A percentile compares a stretch with the other conserved stretches of the same genome.
phyloP scores from a whole-genome alignment of 139 green algal species.

The Haematococcus sp. region DNA sequence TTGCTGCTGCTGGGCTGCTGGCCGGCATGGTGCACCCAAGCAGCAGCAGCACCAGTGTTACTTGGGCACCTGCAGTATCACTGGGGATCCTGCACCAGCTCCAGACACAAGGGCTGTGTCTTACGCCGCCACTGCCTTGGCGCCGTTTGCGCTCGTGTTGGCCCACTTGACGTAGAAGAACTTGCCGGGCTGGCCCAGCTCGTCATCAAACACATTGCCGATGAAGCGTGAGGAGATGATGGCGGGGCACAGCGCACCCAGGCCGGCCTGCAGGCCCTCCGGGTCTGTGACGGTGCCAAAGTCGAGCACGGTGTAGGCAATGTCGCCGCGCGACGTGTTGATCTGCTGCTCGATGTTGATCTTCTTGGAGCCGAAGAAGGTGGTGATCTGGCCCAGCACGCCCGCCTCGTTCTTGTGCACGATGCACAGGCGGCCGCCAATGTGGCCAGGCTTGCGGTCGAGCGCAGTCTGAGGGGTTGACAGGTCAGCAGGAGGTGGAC shows the following conservation, averaged over 20 bases:
- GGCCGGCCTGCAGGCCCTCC: slow-evolving; percentile 28
- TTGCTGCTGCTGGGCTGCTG: no score
- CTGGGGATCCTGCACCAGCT: no score
- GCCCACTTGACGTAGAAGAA: slow-evolving; percentile 49
- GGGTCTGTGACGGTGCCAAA: slow-evolving; percentile 37
- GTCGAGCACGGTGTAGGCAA: slow-evolving; percentile 60
- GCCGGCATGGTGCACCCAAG: no score
- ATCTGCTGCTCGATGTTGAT: slow-evolving; percentile 61
- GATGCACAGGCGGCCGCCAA: slow-evolving; percentile 47
- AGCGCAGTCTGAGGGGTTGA: slow-evolving; percentile 24
- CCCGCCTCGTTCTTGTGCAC: slow-evolving; percentile 52
- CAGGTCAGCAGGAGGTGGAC: not conserved
- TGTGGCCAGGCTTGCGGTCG: slow-evolving; percentile 31
- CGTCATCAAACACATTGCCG: slow-evolving; percentile 43
- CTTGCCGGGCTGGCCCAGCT: slow-evolving; percentile 47
- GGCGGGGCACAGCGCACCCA: slow-evolving; percentile 27
- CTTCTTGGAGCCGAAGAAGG: slow-evolving; percentile 35
- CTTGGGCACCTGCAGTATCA: no score
- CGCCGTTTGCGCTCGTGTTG: not conserved
- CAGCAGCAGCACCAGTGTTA: no score
- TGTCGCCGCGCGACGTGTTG: slow-evolving; percentile 47
- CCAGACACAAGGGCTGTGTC: no score
- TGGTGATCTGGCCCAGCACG: slow-evolving; percentile 56
- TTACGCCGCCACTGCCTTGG: no score
- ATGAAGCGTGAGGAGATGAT: slow-evolving; percentile 54